These are phyloP conservation scores for Plenodomus lindquistii DNA, from an alignment of 2,329 filamentous ascomycete species.

Conservation along the genomic window DNA sequence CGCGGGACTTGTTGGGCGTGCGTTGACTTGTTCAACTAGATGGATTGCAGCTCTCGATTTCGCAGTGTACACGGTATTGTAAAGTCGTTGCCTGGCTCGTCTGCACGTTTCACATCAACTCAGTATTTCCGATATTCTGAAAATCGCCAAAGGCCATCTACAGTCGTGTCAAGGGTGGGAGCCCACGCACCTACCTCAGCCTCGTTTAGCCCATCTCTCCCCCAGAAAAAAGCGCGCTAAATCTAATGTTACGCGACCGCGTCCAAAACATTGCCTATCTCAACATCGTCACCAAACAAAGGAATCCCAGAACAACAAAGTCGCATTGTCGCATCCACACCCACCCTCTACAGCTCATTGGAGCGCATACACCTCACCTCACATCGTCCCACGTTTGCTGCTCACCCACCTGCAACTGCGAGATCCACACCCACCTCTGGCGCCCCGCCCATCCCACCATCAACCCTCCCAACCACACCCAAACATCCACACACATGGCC, in stretches of 20 bases:
- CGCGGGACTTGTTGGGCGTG: too few relatives aligned
- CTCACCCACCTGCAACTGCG: neutral
- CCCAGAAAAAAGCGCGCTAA: constrained; percentile 21
- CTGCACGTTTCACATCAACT: too few relatives aligned
- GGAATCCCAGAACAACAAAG: neutral
- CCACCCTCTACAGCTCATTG: neutral
- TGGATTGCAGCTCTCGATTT: too few relatives aligned
- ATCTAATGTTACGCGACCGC: constrained; percentile 23
- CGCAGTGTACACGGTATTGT: too few relatives aligned
- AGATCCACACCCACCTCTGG: constrained; percentile 3
- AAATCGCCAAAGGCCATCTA: neutral
- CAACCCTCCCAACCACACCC: constrained; percentile 5
- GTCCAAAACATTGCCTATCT: constrained; percentile 15
- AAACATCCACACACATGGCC: constrained; percentile 50
- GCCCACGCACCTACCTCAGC: constrained; percentile 6
- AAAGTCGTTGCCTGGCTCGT: too few relatives aligned
- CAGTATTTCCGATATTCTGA: too few relatives aligned
- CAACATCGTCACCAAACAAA: constrained; percentile 14
- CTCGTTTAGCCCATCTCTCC: constrained; percentile 4
- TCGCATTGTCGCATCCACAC: constrained; percentile 5
- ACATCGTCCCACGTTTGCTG: neutral
- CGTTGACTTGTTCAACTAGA: too few relatives aligned
- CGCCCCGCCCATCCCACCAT: constrained; percentile 4
- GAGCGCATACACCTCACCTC: neutral
- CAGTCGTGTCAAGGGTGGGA: neutral